phyloP scores from a whole-genome alignment of 257 asterid species.

The Knoxia roxburghii region DNA sequence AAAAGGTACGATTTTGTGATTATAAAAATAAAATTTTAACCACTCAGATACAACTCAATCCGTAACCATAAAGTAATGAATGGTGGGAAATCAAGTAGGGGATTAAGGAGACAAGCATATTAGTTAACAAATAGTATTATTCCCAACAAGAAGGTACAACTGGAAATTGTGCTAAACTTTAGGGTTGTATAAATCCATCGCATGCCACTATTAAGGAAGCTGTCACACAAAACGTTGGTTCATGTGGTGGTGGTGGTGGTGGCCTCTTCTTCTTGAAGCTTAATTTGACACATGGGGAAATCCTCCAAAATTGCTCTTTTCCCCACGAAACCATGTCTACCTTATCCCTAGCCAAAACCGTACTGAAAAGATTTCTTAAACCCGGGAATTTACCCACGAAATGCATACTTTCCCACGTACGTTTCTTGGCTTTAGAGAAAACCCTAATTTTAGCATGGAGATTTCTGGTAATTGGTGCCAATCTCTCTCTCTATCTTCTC shows the following conservation, averaged over 20 bases:
- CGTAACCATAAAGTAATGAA: no score
- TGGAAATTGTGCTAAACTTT: slow-evolving; percentile 3
- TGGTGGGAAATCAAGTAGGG: neutral
- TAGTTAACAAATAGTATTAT: neutral
- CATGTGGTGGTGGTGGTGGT: slow-evolving; percentile 9
- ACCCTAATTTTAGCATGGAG: neutral
- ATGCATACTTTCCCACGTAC: slow-evolving; percentile 12
- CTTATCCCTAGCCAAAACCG: neutral
- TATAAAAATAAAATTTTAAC: no score
- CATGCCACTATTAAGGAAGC: slow-evolving; percentile 7
- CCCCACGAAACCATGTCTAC: slow-evolving; percentile 17
- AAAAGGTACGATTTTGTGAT: no score
- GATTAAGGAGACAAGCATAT: slow-evolving; percentile 8
- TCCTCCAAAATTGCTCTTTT: slow-evolving; percentile 5
- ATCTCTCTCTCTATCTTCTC: neutral
- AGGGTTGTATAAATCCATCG: neutral
- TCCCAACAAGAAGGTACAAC: neutral
- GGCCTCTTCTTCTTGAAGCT: neutral
- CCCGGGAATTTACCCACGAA: slow-evolving; percentile 6
- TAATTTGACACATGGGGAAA: neutral
- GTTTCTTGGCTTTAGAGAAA: neutral
- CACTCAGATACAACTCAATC: no score
- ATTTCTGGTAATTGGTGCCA: neutral
- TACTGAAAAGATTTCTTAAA: neutral
- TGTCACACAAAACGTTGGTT: neutral